Percentiles rank a stretch among this genome's conserved stretches.
Evolutionary conservation across 2,329 filamentous ascomycete genomes (phyloP).

Genomic region (Neoarthrinium moseri): DNA sequence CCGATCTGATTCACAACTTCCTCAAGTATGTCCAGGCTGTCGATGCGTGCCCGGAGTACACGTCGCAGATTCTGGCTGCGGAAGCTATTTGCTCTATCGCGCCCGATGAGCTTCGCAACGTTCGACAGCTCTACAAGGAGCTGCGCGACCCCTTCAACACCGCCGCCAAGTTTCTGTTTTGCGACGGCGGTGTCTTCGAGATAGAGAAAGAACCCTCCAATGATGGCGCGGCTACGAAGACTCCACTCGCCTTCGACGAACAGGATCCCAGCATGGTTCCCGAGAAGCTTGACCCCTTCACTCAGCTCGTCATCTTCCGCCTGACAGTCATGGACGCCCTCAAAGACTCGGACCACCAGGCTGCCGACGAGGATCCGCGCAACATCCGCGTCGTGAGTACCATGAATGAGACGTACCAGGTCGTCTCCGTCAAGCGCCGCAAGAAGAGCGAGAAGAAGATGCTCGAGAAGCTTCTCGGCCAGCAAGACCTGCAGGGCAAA

Average conservation of each 20-base stretch:
- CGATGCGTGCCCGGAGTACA: slow-evolving; percentile 81
- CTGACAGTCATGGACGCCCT: slow-evolving; percentile 36
- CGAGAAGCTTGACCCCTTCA: slow-evolving; percentile 36
- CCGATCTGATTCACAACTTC: slow-evolving; percentile 77
- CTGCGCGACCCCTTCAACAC: slow-evolving; percentile 80
- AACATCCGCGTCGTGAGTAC: slow-evolving; percentile 40
- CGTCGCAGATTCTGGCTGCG: slow-evolving; percentile 64
- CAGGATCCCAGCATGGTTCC: slow-evolving; percentile 21
- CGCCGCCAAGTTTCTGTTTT: slow-evolving; percentile 70
- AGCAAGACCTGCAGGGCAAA: slow-evolving; percentile 15
- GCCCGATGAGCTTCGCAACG: slow-evolving; percentile 62
- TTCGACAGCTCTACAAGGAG: slow-evolving; percentile 45
- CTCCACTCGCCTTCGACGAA: not conserved
- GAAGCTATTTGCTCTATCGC: slow-evolving; percentile 66
- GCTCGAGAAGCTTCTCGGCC: not conserved
- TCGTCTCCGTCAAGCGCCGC: slow-evolving; percentile 51
- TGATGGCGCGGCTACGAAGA: slow-evolving; percentile 15
- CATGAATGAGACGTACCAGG: slow-evolving; percentile 58
- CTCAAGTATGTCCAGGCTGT: slow-evolving; percentile 84
- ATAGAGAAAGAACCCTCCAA: slow-evolving; percentile 17
- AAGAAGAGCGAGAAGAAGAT: slow-evolving; percentile 36
- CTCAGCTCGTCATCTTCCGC: slow-evolving; percentile 39
- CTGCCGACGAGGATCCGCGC: slow-evolving; percentile 19
- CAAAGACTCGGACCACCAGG: slow-evolving; percentile 28
- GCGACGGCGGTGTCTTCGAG: slow-evolving; percentile 29